Percentiles rank a stretch among this genome's conserved stretches.
Conservation (phyloP, 2,329 filamentous ascomycete genomes). For the Juglanconis juglandina region DNA sequence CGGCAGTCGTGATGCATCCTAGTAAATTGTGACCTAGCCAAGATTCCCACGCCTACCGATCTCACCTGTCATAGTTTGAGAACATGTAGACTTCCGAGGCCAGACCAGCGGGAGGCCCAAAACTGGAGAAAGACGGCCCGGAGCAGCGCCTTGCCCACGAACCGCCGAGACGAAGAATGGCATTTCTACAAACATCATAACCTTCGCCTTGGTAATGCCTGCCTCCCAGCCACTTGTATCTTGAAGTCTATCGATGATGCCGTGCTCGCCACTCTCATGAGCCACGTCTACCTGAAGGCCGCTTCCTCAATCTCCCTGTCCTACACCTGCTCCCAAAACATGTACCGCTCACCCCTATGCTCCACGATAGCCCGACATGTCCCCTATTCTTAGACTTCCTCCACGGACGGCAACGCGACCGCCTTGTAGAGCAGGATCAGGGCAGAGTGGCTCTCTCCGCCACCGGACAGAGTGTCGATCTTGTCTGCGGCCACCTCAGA, state of each 20-base stretch:
- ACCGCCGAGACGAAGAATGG: background rate
- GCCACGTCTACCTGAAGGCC: background rate
- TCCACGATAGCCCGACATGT: background rate
- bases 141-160: background rate
- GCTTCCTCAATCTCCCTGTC: background rate
- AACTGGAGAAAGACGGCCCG: background rate
- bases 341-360: background rate
- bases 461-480: constrained; percentile 84
- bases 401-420: constrained; percentile 62
- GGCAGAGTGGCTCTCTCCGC: constrained; percentile 82
- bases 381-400: constrained; percentile 36
- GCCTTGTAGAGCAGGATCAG: constrained; percentile 77
- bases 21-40: too few relatives aligned
- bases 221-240: background rate
- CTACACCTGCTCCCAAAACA: background rate
- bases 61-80: background rate
- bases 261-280: background rate
- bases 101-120: background rate
- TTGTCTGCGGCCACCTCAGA: constrained; percentile 87
- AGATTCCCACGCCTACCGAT: background rate
- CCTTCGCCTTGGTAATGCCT: background rate
- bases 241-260: background rate
- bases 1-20: background rate
- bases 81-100: background rate
- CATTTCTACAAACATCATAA: background rate